Percentiles rank a stretch among this genome's conserved stretches.
phyloP scores from a whole-genome alignment of 176 grass and related monocot genomes.

The Hsuehochloa calcarea region DNA sequence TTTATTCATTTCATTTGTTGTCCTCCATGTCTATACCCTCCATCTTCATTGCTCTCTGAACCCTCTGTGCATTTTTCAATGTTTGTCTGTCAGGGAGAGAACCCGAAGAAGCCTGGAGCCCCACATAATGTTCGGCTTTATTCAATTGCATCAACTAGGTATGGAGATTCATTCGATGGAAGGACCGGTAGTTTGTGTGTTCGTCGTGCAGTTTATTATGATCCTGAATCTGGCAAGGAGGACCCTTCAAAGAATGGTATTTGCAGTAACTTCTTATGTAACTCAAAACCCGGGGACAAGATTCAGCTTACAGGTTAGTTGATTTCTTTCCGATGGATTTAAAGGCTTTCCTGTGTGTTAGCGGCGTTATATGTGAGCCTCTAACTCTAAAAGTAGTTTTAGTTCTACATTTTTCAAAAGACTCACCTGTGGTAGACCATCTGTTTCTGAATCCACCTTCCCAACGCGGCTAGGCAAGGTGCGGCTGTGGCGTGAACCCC shows the following conservation, averaged over 20 bases:
- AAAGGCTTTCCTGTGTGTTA: slow-evolving; percentile 6
- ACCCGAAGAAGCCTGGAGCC: slow-evolving; percentile 86
- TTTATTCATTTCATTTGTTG: neutral
- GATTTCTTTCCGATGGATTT: neutral
- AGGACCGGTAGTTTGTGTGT: slow-evolving; percentile 80
- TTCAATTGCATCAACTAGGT: slow-evolving; percentile 86
- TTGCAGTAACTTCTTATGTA: slow-evolving; percentile 97
- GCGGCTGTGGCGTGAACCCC: too few relatives aligned
- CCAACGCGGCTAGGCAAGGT: too few relatives aligned
- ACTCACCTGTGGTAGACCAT: neutral
- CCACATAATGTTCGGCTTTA: slow-evolving; percentile 92
- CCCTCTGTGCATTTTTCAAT: neutral
- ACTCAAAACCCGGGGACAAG: slow-evolving; percentile 93
- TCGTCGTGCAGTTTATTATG: slow-evolving; percentile 77
- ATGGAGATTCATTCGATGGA: slow-evolving; percentile 86
- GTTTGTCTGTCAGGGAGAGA: slow-evolving; percentile 64
- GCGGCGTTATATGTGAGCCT: neutral
- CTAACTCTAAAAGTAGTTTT: neutral
- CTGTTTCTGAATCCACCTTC: neutral
- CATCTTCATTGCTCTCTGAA: neutral
- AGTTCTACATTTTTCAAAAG: neutral
- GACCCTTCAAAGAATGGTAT: slow-evolving; percentile 81
- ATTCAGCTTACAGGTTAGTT: slow-evolving; percentile 72
- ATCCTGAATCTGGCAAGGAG: slow-evolving; percentile 87
- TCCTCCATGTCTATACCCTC: neutral